Conservation (phyloP, 352 stramenopile genomes). For the Phytopythium oedochilum region DNA sequence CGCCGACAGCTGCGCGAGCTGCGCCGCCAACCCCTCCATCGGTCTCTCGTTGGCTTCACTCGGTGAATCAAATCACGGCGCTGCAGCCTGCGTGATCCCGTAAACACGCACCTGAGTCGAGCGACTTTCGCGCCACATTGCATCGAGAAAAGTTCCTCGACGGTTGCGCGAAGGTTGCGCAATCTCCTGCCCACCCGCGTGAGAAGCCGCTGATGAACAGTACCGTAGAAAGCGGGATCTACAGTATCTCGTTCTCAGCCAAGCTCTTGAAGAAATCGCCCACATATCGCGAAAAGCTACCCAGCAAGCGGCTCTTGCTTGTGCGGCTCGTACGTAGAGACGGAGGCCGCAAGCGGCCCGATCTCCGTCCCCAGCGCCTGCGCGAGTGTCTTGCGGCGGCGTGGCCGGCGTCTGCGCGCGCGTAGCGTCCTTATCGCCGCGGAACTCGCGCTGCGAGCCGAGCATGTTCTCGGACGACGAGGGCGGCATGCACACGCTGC, state of each 20-base stretch:
- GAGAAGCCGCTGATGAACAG: slow-evolving; percentile 4
- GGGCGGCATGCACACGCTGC: slow-evolving; percentile 19
- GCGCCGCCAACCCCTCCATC: slow-evolving; percentile 9
- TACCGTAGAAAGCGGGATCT: slow-evolving; percentile 3
- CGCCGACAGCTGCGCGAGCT: slow-evolving; percentile 32
- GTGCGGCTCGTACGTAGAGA: no score
- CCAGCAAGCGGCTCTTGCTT: not conserved
- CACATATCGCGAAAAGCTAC: not conserved
- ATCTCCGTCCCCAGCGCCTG: slow-evolving; percentile 1
- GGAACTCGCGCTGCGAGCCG: not conserved
- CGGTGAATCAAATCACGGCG: not conserved
- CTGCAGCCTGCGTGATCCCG: not conserved
- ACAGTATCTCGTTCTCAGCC: not conserved
- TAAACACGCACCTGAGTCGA: not conserved
- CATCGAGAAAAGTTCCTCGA: not conserved
- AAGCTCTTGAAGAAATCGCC: not conserved
- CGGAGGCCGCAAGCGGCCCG: not conserved
- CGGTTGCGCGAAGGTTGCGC: slow-evolving; percentile 8
- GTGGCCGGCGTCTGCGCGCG: not conserved
- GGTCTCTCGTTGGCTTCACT: not conserved
- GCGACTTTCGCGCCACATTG: not conserved
- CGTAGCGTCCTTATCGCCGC: no score
- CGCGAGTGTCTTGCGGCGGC: no score
- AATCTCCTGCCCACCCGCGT: not conserved
- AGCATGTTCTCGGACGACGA: slow-evolving; percentile 25